Evolutionary conservation across 768 basidiomycete species (phyloP), one percentile per base, ranked within the genome.

Genomic region (Trametes cingulata): DNA sequence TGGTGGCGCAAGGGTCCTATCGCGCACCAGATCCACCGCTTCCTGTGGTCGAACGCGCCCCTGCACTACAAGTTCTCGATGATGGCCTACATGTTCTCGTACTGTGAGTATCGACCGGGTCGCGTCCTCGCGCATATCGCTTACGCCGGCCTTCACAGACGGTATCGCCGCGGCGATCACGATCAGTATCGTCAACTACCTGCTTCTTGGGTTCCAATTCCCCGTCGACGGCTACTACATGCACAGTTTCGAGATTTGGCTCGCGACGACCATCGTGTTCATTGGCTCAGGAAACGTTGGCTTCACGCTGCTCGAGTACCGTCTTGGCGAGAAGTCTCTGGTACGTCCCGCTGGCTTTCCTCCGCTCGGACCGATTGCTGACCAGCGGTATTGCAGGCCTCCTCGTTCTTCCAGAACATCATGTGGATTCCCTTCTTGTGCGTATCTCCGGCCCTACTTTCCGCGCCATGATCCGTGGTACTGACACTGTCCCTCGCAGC

Each of bases 1-100:
- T 95, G 93, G 93, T 87, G 84, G 82, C 79, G 79, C 57, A 75
- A 81, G 55, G 94, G 94, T 15, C 94, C 93, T 1, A 87, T 97
- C 73, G 88, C 84, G 58, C 82, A 84, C 66, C 87, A 91, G 71
- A 85, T 93, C 22, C 86, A 88, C 56, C 78, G 73, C 35, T 93
- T 93, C 76, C 62, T 91, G 47, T 92, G 91, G 91, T 88, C 71
- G 20, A 73, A 69, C 53, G 83, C 83, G 58, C 79, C 78, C 0
- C 52, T 82, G 17, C 85, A 81, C 71, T 80, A 74, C 64, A 82
- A 82, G 68, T 71, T 78, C 69, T 81, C 83, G 25, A 80, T 84
- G 77, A 68, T 78, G 69, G 75, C 82, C 39, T 86, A 81, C 60
- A 81, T 81, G 77, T 81, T 81, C 69, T 81, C 81, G 49, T 81